Conservation (phyloP, 1,284 basidiomycete genomes). For the Fomes fomentarius region DNA sequence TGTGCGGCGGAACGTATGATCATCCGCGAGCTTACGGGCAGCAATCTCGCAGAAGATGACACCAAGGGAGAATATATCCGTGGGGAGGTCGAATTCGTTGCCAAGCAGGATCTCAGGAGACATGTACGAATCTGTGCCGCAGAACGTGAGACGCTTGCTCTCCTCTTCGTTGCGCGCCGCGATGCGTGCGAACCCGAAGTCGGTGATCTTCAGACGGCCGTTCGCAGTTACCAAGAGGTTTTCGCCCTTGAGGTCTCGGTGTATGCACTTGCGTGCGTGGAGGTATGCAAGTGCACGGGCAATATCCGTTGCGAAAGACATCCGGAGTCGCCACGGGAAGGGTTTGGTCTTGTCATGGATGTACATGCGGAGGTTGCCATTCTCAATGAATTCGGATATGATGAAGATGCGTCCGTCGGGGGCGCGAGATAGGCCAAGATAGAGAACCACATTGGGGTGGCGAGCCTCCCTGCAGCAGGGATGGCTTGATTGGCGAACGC, state of each 20-base stretch:
- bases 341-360: slow-evolving; percentile 80
- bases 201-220: slow-evolving; percentile 93
- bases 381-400: slow-evolving; percentile 88
- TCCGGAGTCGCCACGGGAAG: slow-evolving; percentile 88
- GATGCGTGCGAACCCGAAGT: slow-evolving; percentile 95
- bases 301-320: slow-evolving; percentile 95
- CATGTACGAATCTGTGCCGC: slow-evolving; percentile 95
- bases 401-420: slow-evolving; percentile 90
- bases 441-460: slow-evolving; percentile 93
- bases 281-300: slow-evolving; percentile 95
- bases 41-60: slow-evolving; percentile 95
- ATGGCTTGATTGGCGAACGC: slow-evolving; percentile 1
- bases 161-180: slow-evolving; percentile 92
- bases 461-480: slow-evolving; percentile 62
- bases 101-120: slow-evolving; percentile 94
- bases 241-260: slow-evolving; percentile 94
- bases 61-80: slow-evolving; percentile 94
- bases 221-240: slow-evolving; percentile 95
- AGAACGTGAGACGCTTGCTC: slow-evolving; percentile 90
- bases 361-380: slow-evolving; percentile 85
- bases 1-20: slow-evolving; percentile 76
- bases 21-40: slow-evolving; percentile 83
- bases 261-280: slow-evolving; percentile 88
- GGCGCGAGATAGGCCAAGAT: slow-evolving; percentile 90
- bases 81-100: slow-evolving; percentile 89